Evolutionary conservation across 208 protist species (phyloP), one percentile per base, ranked within the genome.

Genomic region (Eutreptiella sp.): DNA sequence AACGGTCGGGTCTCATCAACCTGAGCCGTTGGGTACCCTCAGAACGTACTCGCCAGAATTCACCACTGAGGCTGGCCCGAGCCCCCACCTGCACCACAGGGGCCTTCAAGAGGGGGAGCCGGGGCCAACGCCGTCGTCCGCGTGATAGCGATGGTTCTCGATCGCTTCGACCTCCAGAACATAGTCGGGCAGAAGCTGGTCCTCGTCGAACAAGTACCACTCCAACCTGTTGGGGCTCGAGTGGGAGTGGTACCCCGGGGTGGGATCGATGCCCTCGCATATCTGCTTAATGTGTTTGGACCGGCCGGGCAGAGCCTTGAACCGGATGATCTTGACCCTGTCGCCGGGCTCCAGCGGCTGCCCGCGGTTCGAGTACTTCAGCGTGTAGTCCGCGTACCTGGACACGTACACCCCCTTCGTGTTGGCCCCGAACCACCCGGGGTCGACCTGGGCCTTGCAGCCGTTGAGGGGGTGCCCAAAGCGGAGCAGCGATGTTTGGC

Each of bases 381-480:
- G 50, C 31, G 58, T 64, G 24, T 64, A 64, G 24, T 64, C 58
- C 9, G 19, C 7, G 53, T 64, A 64, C 4, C 29, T 7, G 9
- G 48, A 63, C 29, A 64, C 58, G 28, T 64, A 64, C 16, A 64
- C 58, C 7, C 58, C 58, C 28, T 64, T 64, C 9, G 11, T 9
- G 46, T 64, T 64, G 43, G 58, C 63, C 11, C 58, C 58, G 24
- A 64, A 64, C 48, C 50, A 64, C 9, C 58, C 58, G 53, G 59
- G 48, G 50, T 64, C 58, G n/a, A 14, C 29, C 19, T 60, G 38
- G 9, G 14, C 23, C 29, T 64, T 64, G 46, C 58, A 64, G n/a
- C 48, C 48, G 58, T 64, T 64, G n/a, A 64, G 58, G 11, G 58
- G 58, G 29, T 64, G 58, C 43, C 63, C 63, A 32, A 64, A 64